phyloP scores from a whole-genome alignment of 1,284 basidiomycete species.

The Ustilago cynodontis region DNA sequence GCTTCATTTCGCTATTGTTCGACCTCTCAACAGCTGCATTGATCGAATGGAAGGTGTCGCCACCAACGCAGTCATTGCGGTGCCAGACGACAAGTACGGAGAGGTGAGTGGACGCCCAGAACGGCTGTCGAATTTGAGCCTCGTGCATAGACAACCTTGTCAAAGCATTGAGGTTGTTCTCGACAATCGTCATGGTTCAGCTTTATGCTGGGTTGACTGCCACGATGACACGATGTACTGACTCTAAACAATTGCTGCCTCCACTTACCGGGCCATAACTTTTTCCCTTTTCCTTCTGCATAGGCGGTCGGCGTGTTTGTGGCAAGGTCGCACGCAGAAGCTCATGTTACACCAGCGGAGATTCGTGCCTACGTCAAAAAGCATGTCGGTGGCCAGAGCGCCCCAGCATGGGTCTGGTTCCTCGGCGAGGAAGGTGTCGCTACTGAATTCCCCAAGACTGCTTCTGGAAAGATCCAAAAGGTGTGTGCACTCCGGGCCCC shows the following conservation, averaged over 20 bases:
- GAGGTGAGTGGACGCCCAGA: slow-evolving; percentile 43
- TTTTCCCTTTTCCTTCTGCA: background rate
- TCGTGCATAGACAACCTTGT: background rate
- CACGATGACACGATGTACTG: background rate
- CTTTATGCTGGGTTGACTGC: background rate
- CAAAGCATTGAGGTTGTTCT: slow-evolving; percentile 7
- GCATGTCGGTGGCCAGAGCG: slow-evolving; percentile 64
- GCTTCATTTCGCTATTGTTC: slow-evolving; percentile 14
- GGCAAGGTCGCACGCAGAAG: slow-evolving; percentile 31
- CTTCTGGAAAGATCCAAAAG: slow-evolving; percentile 88
- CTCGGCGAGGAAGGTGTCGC: slow-evolving; percentile 77
- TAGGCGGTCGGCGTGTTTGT: slow-evolving; percentile 62
- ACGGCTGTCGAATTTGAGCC: background rate
- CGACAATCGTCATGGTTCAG: background rate
- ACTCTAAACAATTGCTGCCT: background rate
- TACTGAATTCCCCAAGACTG: slow-evolving; percentile 82
- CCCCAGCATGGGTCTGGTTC: slow-evolving; percentile 86
- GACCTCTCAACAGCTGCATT: slow-evolving; percentile 71
- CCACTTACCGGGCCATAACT: background rate
- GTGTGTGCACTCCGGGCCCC: slow-evolving; percentile 70
- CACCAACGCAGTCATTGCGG: slow-evolving; percentile 81
- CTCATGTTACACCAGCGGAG: slow-evolving; percentile 73
- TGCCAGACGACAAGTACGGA: slow-evolving; percentile 75
- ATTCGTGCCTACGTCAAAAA: slow-evolving; percentile 54
- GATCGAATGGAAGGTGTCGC: slow-evolving; percentile 76